These are phyloP conservation scores for Vachellia collinsii DNA, from an alignment of 306 rosid genomes.

Conservation along the genomic window DNA sequence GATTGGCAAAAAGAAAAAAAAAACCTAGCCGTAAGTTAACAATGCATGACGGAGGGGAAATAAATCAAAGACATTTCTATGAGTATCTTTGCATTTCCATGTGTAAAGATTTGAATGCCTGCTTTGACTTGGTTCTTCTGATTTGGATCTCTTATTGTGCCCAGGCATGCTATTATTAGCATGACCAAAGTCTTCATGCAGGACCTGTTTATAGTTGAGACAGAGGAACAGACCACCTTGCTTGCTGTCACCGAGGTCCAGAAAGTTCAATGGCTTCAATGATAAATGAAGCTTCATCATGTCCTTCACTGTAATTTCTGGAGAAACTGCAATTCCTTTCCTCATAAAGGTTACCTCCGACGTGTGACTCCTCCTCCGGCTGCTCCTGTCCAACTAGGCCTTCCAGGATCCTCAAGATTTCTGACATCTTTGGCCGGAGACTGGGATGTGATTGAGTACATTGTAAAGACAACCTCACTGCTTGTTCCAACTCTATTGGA, in stretches of 20 bases:
- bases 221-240: conserved; percentile 20
- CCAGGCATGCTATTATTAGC: background rate
- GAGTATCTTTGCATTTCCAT: conserved; percentile 1
- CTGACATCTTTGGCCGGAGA: conserved; percentile 88
- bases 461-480: conserved; percentile 71
- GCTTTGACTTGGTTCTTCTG: background rate
- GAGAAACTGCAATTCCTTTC: conserved; percentile 70
- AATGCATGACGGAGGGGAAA: background rate
- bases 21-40: background rate
- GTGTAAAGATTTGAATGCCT: background rate
- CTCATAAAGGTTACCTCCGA: conserved; percentile 52
- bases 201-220: conserved; percentile 37
- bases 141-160: background rate
- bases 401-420: conserved; percentile 75
- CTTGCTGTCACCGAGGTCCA: conserved; percentile 71
- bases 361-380: conserved; percentile 71
- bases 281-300: conserved; percentile 75
- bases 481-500: conserved; percentile 66
- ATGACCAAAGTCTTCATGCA: conserved; percentile 25
- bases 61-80: conserved; percentile 18
- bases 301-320: conserved; percentile 60
- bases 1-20: background rate
- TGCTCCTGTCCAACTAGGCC: conserved; percentile 63
- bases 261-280: conserved; percentile 96
- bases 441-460: conserved; percentile 84